Evolutionary conservation across 306 rosid species (phyloP).

Genomic region (Spatholobus suberectus): DNA sequence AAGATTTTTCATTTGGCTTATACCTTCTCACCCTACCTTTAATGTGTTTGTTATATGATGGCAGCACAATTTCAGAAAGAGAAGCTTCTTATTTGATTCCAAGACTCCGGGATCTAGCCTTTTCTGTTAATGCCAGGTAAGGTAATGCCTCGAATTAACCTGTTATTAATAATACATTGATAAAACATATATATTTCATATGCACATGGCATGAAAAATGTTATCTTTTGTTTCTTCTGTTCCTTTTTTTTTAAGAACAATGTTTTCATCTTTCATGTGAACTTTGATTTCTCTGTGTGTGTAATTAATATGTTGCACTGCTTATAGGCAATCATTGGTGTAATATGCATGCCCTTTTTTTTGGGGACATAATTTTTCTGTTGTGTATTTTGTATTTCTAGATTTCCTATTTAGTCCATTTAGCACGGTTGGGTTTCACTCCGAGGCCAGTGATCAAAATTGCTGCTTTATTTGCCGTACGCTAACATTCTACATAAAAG

Average conservation of each 20-base stretch:
- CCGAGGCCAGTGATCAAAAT: not conserved
- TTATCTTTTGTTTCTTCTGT: not conserved
- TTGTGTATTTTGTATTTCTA: not conserved
- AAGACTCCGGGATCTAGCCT: constrained; percentile 88
- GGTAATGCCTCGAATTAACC: constrained; percentile 33
- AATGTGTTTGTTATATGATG: constrained; percentile 35
- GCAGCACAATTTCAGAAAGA: constrained; percentile 81
- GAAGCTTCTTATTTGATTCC: constrained; percentile 84
- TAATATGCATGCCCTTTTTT: not conserved
- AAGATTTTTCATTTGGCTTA: constrained; percentile 19
- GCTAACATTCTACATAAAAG: not conserved
- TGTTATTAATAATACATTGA: not conserved
- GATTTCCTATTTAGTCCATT: constrained; percentile 7
- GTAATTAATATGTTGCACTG: not conserved
- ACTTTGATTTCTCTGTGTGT: constrained; percentile 5
- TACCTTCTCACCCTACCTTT: constrained; percentile 14
- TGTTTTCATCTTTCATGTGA: not conserved
- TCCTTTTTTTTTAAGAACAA: not conserved
- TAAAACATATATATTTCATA: not conserved
- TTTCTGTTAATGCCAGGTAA: constrained; percentile 87
- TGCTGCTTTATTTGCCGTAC: constrained; percentile 1
- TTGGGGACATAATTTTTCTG: not conserved
- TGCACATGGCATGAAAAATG: not conserved
- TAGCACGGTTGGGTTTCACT: not conserved
- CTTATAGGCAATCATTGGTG: not conserved